A percentile compares a stretch with the other conserved stretches of the same genome.
These are phyloP conservation scores for Curvularia hawaiiensis DNA, from an alignment of 2,329 filamentous ascomycete species.

Conservation along the genomic window DNA sequence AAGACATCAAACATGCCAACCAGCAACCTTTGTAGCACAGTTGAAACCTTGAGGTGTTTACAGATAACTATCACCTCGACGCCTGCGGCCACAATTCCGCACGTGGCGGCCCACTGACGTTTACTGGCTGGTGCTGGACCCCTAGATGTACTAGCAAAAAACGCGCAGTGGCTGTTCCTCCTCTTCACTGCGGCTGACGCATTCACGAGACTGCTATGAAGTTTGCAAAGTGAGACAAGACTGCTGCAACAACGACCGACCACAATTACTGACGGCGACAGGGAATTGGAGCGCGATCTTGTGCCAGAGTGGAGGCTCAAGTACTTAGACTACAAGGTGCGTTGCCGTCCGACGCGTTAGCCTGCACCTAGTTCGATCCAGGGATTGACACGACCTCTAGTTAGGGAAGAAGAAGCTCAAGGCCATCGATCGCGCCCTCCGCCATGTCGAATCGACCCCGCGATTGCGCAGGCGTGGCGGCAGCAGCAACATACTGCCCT, in stretches of 20 bases:
- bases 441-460: conserved; percentile 61
- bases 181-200: conserved; percentile 15
- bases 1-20: conserved; percentile 2
- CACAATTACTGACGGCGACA: conserved; percentile 35
- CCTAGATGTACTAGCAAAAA: conserved; percentile 1
- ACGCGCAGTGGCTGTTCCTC: conserved; percentile 1
- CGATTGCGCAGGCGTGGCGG: conserved; percentile 47
- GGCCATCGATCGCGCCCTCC: conserved; percentile 73
- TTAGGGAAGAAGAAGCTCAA: conserved; percentile 91
- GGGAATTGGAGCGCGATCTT: conserved; percentile 82
- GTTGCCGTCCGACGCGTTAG: conserved; percentile 25
- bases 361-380: conserved; percentile 10
- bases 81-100: background rate
- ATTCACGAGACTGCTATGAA: conserved; percentile 54
- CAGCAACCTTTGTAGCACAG: conserved; percentile 7
- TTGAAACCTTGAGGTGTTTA: background rate
- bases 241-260: conserved; percentile 22
- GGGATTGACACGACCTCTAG: conserved; percentile 43
- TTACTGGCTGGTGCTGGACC: background rate
- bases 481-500: conserved; percentile 40
- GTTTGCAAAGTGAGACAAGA: conserved; percentile 62
- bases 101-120: background rate
- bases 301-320: conserved; percentile 95
- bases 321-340: conserved; percentile 90
- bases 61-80: background rate